A percentile compares a stretch with the other conserved stretches of the same genome.
Conservation (phyloP, 2,329 filamentous ascomycete species). For the Karstenula rhodostoma region DNA sequence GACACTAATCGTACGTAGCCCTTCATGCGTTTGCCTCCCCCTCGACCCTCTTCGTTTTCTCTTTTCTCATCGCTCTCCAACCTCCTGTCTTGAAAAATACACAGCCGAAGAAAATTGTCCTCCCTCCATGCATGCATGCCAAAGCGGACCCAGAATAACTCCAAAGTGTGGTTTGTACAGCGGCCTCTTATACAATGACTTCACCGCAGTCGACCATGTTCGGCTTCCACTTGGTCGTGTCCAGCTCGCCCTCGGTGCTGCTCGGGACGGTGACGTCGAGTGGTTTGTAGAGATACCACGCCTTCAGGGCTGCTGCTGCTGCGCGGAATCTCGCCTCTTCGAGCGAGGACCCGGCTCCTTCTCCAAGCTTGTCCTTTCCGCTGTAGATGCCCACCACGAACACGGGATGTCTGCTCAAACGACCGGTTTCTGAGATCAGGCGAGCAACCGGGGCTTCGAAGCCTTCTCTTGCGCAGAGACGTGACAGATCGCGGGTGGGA, state of each 20-base stretch:
- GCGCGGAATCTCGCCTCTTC: conserved; percentile 80
- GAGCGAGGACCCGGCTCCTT: conserved; percentile 82
- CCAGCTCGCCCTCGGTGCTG: conserved; percentile 51
- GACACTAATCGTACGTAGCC: conserved; percentile 11
- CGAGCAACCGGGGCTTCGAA: conserved; percentile 89
- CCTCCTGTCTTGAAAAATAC: conserved; percentile 20
- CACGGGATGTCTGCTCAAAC: conserved; percentile 83
- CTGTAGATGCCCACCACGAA: conserved; percentile 95
- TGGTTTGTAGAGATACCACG: conserved; percentile 96
- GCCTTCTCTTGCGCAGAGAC: conserved; percentile 85
- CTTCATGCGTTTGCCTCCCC: not conserved
- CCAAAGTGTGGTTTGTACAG: conserved; percentile 28
- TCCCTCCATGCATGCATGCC: conserved; percentile 15
- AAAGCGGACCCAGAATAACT: conserved; percentile 21
- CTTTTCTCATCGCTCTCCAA: conserved; percentile 13
- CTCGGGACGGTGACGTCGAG: conserved; percentile 61
- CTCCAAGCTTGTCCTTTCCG: conserved; percentile 88
- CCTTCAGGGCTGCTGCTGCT: conserved; percentile 84
- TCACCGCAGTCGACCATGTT: conserved; percentile 66
- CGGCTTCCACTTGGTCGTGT: conserved; percentile 58
- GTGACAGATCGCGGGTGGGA: conserved; percentile 82
- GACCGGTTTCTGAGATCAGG: conserved; percentile 89
- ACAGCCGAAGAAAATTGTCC: conserved; percentile 26
- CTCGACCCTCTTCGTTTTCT: not conserved
- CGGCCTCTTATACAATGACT: conserved; percentile 55